Evolutionary conservation across 176 grass and related monocot species (phyloP).

Genomic region (Oryza longistaminata): DNA sequence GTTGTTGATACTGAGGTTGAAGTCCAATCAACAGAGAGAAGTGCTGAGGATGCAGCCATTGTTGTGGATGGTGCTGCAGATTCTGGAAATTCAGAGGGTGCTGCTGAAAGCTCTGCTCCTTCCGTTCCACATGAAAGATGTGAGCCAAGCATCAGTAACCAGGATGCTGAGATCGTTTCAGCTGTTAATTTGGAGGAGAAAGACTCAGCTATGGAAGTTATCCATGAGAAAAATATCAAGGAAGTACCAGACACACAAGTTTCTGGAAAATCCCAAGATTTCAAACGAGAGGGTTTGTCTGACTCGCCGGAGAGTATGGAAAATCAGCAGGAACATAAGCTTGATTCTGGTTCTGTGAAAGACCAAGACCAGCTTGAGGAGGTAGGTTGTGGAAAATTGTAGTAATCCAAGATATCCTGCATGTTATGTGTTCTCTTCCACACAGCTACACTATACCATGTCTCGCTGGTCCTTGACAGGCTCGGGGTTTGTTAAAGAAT

Average conservation of each 20-base stretch:
- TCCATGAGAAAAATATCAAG: constrained; percentile 57
- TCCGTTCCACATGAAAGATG: constrained; percentile 34
- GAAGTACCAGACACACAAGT: constrained; percentile 42
- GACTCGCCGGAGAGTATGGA: constrained; percentile 44
- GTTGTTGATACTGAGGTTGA: constrained; percentile 37
- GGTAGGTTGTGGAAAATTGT: constrained; percentile 45
- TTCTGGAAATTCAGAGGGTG: constrained; percentile 33
- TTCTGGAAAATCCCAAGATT: constrained; percentile 46
- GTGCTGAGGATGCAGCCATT: constrained; percentile 41
- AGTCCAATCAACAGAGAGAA: constrained; percentile 42
- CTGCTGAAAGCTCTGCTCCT: constrained; percentile 40
- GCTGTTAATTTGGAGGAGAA: constrained; percentile 49
- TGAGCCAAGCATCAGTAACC: constrained; percentile 37
- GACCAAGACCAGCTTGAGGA: constrained; percentile 96
- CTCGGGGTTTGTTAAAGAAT: constrained; percentile 87
- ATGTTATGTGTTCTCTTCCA: constrained; percentile 23
- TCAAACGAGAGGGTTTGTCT: constrained; percentile 54
- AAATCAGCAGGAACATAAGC: constrained; percentile 61
- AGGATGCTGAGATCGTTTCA: constrained; percentile 46
- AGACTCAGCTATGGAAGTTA: constrained; percentile 40
- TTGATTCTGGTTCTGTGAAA: constrained; percentile 62
- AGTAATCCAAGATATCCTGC: constrained; percentile 24
- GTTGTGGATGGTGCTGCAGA: constrained; percentile 37
- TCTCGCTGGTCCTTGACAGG: constrained; percentile 59
- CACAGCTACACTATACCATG: constrained; percentile 5